Evolutionary conservation across 805 yeast species (phyloP).

Genomic region (Metschnikowia koreensis): DNA sequence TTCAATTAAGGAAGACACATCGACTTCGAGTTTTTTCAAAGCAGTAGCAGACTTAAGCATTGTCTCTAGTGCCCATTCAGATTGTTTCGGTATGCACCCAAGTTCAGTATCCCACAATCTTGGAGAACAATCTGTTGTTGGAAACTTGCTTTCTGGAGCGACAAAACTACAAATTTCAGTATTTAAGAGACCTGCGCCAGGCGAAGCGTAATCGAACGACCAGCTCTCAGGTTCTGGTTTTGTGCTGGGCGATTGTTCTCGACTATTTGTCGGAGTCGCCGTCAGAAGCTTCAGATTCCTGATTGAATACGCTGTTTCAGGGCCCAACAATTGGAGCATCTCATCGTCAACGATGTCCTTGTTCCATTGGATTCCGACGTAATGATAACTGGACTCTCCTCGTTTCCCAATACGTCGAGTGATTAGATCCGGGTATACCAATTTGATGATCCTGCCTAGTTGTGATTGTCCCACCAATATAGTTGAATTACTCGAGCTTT

Average conservation of each 20-base stretch:
- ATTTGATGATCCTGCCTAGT: slow-evolving; percentile 40
- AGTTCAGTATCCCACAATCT: background rate
- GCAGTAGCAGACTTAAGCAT: background rate
- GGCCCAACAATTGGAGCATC: no score
- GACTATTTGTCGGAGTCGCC: no score
- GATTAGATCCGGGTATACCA: slow-evolving; percentile 37
- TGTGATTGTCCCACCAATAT: slow-evolving; percentile 34
- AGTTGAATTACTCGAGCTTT: background rate
- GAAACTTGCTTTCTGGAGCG: background rate
- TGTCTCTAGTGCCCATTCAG: background rate
- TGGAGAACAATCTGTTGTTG: background rate
- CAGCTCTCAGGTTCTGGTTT: background rate
- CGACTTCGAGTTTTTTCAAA: background rate
- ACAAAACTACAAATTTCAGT: background rate
- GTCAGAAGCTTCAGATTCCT: background rate
- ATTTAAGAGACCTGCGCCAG: background rate
- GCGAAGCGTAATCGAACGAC: no score
- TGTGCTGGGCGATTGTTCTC: background rate
- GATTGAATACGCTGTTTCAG: background rate
- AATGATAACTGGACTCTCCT: slow-evolving; percentile 21
- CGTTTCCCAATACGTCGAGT: slow-evolving; percentile 41
- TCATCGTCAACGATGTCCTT: slow-evolving; percentile 23
- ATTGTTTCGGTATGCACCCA: background rate
- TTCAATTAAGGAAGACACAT: background rate
- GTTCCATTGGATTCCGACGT: slow-evolving; percentile 39